A percentile compares a stretch with the other conserved stretches of the same genome.
phyloP scores from a whole-genome alignment of 176 grass and related monocot genomes.

The Lolium multiflorum region DNA sequence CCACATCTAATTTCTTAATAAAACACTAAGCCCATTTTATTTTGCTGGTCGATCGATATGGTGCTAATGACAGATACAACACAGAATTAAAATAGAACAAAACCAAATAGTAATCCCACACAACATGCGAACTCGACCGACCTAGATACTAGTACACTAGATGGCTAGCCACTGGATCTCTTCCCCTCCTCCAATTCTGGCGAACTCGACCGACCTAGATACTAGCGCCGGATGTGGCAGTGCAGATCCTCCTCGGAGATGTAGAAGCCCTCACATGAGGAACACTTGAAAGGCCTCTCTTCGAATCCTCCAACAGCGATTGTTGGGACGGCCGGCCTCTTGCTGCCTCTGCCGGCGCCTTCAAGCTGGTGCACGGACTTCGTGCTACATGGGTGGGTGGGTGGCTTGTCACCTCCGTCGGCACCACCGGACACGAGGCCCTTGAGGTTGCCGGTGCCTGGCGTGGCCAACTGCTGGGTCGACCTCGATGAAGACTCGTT shows the following conservation, averaged over 20 bases:
- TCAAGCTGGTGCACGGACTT: conserved; percentile 30
- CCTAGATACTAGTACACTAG: too few relatives aligned
- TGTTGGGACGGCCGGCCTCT: not conserved
- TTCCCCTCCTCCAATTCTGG: too few relatives aligned
- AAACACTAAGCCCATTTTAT: too few relatives aligned
- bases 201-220: too few relatives aligned
- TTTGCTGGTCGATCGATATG: too few relatives aligned
- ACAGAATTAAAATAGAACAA: too few relatives aligned
- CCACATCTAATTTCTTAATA: not conserved
- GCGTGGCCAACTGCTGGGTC: too few relatives aligned
- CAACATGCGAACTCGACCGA: too few relatives aligned
- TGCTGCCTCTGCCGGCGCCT: not conserved
- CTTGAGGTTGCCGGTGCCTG: not conserved
- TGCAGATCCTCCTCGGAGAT: conserved; percentile 40
- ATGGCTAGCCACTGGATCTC: too few relatives aligned
- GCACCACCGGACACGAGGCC: not conserved
- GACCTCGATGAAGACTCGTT: not conserved
- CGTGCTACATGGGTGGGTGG: not conserved
- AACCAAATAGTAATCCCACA: too few relatives aligned
- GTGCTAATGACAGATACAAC: too few relatives aligned
- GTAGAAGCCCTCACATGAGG: conserved; percentile 42
- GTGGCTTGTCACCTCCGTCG: not conserved
- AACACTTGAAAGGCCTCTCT: conserved; percentile 5
- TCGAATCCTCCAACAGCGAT: not conserved
- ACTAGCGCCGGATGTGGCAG: conserved; percentile 55